Percentiles rank a stretch among this genome's conserved stretches.
Evolutionary conservation across 129 eudicot genomes (phyloP).

Genomic region (Lactuca saligna): DNA sequence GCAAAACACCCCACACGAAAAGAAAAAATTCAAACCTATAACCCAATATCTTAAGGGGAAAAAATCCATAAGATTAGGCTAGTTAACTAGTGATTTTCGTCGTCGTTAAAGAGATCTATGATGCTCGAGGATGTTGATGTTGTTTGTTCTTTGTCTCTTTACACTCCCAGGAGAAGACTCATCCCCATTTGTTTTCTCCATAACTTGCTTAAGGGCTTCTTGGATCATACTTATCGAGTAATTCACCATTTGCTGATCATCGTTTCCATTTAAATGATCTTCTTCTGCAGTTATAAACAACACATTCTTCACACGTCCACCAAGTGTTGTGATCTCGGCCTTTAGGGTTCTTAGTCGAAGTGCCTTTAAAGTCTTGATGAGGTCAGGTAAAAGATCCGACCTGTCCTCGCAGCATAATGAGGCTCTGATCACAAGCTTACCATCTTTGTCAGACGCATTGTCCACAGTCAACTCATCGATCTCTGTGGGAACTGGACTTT

Average conservation of each 20-base stretch:
- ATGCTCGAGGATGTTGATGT: constrained; percentile 46
- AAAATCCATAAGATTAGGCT: constrained; percentile 22
- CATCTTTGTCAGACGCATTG: constrained; percentile 54
- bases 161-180: constrained; percentile 68
- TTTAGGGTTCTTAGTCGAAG: constrained; percentile 62
- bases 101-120: constrained; percentile 41
- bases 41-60: constrained; percentile 19
- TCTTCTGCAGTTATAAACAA: constrained; percentile 72
- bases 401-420: constrained; percentile 89
- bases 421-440: constrained; percentile 61
- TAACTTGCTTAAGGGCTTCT: constrained; percentile 74
- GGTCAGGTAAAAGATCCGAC: constrained; percentile 71
- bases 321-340: constrained; percentile 89
- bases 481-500: constrained; percentile 71
- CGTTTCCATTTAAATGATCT: constrained; percentile 24
- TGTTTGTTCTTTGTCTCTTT: constrained; percentile 88
- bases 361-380: constrained; percentile 74
- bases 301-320: constrained; percentile 83
- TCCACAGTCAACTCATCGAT: constrained; percentile 70
- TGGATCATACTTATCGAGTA: constrained; percentile 59
- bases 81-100: constrained; percentile 9
- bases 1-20: constrained; percentile 32
- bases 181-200: constrained; percentile 71
- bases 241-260: constrained; percentile 35
- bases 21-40: constrained; percentile 8